Base-by-base conservation (phyloP, 2,329 filamentous ascomycete genomes). In the Sporothrix brunneoviolacea region DNA sequence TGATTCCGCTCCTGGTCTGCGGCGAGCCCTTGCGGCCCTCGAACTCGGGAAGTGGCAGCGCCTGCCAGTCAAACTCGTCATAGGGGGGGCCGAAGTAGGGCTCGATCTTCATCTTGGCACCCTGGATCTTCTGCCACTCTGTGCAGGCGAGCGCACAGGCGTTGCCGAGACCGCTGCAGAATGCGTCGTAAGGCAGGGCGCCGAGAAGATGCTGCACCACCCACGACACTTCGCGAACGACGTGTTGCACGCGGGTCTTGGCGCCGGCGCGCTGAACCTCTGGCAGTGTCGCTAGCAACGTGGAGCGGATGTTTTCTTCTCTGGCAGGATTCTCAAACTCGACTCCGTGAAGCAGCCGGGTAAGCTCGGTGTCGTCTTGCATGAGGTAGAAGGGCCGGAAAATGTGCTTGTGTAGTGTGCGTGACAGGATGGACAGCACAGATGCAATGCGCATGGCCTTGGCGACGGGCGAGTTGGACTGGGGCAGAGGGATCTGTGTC, bases 391-490 rank as follows among this genome's bases (percentile, higher is more conserved):
- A 57, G 2, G 65, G 65, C 13, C 64, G 64, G 60, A 68, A 68
- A 46, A 68, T 54, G 55, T 67, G 59, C 43, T 57, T 55, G 54
- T 64, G 57, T 24, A 68, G 57, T 8, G 62, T 59, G 27, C 62
- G 61, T 3, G 65, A 65, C 12, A 68, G 56, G 7, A 66, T 55
- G 15, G 64, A 60, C 0, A 68, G 57, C 13, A 66, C 59, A 8
- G 64, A 62, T n/a, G 61, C 59, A 48, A 66, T 63, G 51, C 65
- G 65, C 65, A 68, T 68, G 18, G 62, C 60, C 54, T 68, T 68
- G 44, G 65, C 64, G 2, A 63, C 62, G 0, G 61, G 54, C 7
- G 62, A 59, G 59, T 68, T 68, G 58, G 64, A 63, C 30, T 59
- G 63, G 4, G 65, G 65, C 1, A 68, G 60, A 1, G 65, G 65